Evolutionary conservation across 1,139 yeast species (phyloP).

Genomic region (Pichia sp.): DNA sequence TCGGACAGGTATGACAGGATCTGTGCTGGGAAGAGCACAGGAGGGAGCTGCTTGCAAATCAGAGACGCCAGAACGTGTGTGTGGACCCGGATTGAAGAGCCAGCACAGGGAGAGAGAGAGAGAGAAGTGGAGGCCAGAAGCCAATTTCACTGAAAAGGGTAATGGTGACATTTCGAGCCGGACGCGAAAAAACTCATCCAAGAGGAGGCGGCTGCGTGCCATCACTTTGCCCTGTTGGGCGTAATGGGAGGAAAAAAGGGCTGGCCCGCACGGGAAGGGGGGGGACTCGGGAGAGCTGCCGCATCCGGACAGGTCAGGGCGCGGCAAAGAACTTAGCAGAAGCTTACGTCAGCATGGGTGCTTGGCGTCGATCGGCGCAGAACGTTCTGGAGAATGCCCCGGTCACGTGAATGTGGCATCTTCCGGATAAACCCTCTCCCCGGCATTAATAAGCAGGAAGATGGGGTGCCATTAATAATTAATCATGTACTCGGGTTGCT

Average conservation of each 20-base stretch:
- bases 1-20: too few species aligned
- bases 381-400: background rate
- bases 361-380: slow-evolving; percentile 2
- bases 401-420: background rate
- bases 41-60: too few species aligned
- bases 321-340: background rate
- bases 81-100: too few species aligned
- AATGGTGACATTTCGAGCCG: slow-evolving; percentile 2
- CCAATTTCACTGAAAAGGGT: slow-evolving; percentile 5
- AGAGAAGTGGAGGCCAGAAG: background rate
- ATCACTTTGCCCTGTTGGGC: background rate
- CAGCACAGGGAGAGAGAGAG: background rate
- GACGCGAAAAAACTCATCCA: background rate
- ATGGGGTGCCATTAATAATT: background rate
- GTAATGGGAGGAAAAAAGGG: background rate
- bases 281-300: background rate
- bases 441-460: too few species aligned
- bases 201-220: background rate
- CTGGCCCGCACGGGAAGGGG: too few species aligned
- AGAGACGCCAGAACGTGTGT: too few species aligned
- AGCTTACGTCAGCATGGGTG: slow-evolving; percentile 2
- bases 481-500: background rate
- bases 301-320: background rate
- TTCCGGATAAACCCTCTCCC: too few species aligned
- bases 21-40: too few species aligned